These are phyloP conservation scores for Dendrobium nobile DNA, from an alignment of 106 monocot genomes.

Conservation along the genomic window DNA sequence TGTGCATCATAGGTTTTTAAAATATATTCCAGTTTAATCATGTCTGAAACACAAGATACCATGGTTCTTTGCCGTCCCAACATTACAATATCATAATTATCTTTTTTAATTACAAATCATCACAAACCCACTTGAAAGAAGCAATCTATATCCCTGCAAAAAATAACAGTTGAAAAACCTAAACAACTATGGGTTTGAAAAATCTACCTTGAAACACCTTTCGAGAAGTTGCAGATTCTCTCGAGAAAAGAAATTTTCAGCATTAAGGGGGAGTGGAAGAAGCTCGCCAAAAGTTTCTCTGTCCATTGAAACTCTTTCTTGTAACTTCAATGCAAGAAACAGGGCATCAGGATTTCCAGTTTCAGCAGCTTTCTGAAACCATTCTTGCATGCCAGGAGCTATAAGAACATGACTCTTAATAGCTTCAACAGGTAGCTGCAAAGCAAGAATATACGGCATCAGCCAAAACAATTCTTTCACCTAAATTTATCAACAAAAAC, in stretches of 20 bases:
- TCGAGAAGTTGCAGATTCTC: conserved; percentile 59
- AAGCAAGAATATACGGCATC: conserved; percentile 25
- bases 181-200: background rate
- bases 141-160: background rate
- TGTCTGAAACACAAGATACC: too few relatives aligned
- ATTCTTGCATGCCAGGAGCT: conserved; percentile 51
- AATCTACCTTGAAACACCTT: conserved; percentile 77
- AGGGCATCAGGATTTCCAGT: conserved; percentile 82
- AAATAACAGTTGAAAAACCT: background rate
- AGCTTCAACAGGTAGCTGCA: conserved; percentile 73
- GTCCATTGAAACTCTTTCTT: conserved; percentile 43
- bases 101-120: background rate
- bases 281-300: conserved; percentile 45
- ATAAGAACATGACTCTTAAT: conserved; percentile 40
- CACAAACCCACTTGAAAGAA: background rate
- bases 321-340: conserved; percentile 78
- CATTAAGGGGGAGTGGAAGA: conserved; percentile 56
- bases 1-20: too few relatives aligned
- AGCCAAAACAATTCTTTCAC: background rate
- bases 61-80: too few relatives aligned
- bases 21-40: too few relatives aligned
- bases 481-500: background rate
- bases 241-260: conserved; percentile 60
- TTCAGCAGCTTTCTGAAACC: conserved; percentile 57
- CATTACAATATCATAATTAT: background rate